Conservation (phyloP, 2,329 filamentous ascomycete genomes). For the Pseudogymnoascus destructans region DNA sequence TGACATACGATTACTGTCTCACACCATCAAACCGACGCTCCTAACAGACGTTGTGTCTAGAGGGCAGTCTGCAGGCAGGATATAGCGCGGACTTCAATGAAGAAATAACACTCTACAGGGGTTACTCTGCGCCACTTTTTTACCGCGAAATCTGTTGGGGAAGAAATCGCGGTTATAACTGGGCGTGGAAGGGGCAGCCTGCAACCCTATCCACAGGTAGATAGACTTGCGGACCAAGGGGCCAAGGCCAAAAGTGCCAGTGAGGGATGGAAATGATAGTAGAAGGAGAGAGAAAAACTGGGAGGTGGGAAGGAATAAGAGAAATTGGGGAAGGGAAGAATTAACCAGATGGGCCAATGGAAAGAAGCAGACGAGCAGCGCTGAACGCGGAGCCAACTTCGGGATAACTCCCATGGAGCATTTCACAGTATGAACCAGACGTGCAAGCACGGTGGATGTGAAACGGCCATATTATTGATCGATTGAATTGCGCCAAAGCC, state of each 20-base stretch:
- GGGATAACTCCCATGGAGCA: conserved; percentile 65
- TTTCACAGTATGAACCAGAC: conserved; percentile 41
- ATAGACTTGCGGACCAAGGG: not conserved
- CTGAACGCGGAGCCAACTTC: conserved; percentile 35
- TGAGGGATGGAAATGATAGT: not conserved
- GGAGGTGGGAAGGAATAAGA: not conserved
- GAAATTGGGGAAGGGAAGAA: not conserved
- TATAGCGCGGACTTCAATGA: conserved; percentile 29
- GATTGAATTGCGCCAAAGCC: conserved; percentile 26
- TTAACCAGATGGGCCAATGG: not conserved
- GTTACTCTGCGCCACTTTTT: conserved; percentile 82
- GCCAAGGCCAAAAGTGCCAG: not conserved
- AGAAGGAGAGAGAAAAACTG: not conserved
- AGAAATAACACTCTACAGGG: conserved; percentile 31
- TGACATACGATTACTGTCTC: conserved; percentile 40
- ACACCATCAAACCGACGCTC: conserved; percentile 73
- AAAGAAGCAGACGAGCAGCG: conserved; percentile 10
- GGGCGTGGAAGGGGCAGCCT: conserved; percentile 39
- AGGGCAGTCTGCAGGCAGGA: conserved; percentile 74
- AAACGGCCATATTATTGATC: conserved; percentile 53
- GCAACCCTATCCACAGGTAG: not conserved
- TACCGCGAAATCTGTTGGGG: conserved; percentile 72
- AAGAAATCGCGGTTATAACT: conserved; percentile 78
- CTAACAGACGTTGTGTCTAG: conserved; percentile 46
- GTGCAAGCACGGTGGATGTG: conserved; percentile 36